Evolutionary conservation across 73 alveolate genomes (phyloP).

Genomic region (Paramecium octaurelia): DNA sequence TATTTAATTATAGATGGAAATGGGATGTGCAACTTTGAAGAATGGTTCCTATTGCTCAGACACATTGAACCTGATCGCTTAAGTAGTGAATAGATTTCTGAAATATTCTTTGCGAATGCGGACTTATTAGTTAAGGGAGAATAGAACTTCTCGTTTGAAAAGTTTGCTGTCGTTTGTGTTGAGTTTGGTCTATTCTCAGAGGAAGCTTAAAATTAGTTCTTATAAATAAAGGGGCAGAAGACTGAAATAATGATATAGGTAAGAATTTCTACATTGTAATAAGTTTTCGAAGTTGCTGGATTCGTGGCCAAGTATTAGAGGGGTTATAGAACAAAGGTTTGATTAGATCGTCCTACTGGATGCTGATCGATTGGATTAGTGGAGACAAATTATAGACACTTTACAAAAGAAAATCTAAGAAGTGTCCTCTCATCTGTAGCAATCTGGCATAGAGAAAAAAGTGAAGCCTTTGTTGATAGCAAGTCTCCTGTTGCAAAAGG

Average conservation of each 20-base stretch:
- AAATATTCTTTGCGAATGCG: constrained; percentile 56
- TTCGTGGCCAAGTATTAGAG: not conserved
- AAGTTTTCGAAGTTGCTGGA: not conserved
- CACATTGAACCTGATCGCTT: constrained; percentile 59
- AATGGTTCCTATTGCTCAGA: constrained; percentile 32
- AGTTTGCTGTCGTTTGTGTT: constrained; percentile 64
- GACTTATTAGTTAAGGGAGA: constrained; percentile 49
- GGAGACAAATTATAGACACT: constrained; percentile 15
- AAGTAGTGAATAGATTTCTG: constrained; percentile 28
- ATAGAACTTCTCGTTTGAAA: constrained; percentile 51
- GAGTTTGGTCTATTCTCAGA: constrained; percentile 55
- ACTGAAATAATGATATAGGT: constrained; percentile 14
- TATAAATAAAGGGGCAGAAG: constrained; percentile 5
- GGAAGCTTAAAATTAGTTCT: constrained; percentile 51
- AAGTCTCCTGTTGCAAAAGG: not conserved
- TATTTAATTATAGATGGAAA: constrained; percentile 38
- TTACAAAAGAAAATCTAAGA: not conserved
- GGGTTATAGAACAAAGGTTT: not conserved
- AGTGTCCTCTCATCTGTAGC: not conserved
- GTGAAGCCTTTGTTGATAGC: constrained; percentile 16
- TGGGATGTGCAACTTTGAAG: constrained; percentile 61
- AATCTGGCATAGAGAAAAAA: not conserved
- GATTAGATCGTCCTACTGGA: constrained; percentile 6
- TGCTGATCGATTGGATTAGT: not conserved
- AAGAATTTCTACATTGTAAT: not conserved